Conservation (phyloP, 1,139 yeast species). For the Magnusiomyces ingens region DNA sequence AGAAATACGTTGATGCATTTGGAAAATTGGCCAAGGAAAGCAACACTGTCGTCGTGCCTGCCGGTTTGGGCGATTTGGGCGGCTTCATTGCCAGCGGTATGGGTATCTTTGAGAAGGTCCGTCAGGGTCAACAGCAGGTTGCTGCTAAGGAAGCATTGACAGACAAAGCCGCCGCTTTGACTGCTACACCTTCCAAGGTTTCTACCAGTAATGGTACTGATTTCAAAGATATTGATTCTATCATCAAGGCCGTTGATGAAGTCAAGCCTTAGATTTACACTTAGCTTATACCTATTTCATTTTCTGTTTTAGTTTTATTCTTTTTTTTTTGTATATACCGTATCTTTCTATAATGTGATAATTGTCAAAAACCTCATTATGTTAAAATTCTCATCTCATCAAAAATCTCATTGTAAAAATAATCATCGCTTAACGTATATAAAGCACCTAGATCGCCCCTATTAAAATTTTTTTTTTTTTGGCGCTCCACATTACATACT, state of each 20-base stretch:
- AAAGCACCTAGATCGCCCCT: too few relatives aligned
- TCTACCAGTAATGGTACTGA: neutral
- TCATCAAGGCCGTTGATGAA: neutral
- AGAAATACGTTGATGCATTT: conserved; percentile 74
- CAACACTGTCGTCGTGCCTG: conserved; percentile 71
- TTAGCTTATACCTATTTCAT: neutral
- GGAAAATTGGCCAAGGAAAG: conserved; percentile 77
- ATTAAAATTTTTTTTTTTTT: too few relatives aligned
- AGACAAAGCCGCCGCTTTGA: neutral
- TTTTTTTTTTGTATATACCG: neutral
- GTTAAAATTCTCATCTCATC: neutral
- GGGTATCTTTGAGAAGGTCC: conserved; percentile 59
- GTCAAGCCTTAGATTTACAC: neutral
- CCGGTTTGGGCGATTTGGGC: conserved; percentile 68
- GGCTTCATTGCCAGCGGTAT: conserved; percentile 71
- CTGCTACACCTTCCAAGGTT: neutral
- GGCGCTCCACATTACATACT: too few relatives aligned
- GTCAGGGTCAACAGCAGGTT: neutral
- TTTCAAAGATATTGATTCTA: neutral
- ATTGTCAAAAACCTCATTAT: neutral
- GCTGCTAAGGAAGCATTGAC: neutral
- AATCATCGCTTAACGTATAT: neutral
- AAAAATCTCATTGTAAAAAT: neutral
- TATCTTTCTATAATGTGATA: neutral
- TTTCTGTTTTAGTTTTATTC: neutral